Evolutionary conservation across 2,329 filamentous ascomycete genomes (phyloP), one percentile per base, ranked within the genome.

Genomic region (Knufia fluminis): DNA sequence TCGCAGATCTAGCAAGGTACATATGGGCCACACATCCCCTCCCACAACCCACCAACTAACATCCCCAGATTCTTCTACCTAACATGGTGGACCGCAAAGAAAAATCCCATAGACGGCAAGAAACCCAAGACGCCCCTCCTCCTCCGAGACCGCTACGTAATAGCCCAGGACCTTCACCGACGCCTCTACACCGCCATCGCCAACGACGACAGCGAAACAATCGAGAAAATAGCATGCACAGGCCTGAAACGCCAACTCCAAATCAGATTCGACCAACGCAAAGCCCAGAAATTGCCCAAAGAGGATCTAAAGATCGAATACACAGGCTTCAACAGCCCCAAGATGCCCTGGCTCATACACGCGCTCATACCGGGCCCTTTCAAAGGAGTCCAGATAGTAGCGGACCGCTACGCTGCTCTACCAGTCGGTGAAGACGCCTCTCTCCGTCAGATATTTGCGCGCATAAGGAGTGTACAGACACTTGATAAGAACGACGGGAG

Each of bases 161-260:
- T 50, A 7, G 52, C 46, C 22, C 47, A 35, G 26, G 46, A 60
- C 56, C 61, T 75, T n/a, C 71, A 76, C 51, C 52, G 62, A 40
- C 53, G 60, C 22, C 71, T 76, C 68, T 76, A 75, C 58, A 64
- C 57, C 20, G 64, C 68, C 19, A 72, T 75, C 53, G 71, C 73
- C 20, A 57, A 54, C 19, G 64, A 61, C 49, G 68, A 72, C 39
- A 56, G 68, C 9, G 35, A 52, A 10, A 59, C 60, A 16, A 46
- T 72, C 10, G 58, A 61, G 48, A 59, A 59, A 32, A 62, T 68
- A 48, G 68, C 66, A 58, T 69, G 66, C 51, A 61, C 61, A 19
- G 65, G 66, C 10, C 63, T 72, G 39, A 57, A 60, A 40, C 61
- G 60, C 26, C 60, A 61, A 46, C 64, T 71, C 35, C 56, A 44